These are phyloP conservation scores for Diaporthe nobilis DNA, from an alignment of 2,329 filamentous ascomycete species.

Conservation along the genomic window DNA sequence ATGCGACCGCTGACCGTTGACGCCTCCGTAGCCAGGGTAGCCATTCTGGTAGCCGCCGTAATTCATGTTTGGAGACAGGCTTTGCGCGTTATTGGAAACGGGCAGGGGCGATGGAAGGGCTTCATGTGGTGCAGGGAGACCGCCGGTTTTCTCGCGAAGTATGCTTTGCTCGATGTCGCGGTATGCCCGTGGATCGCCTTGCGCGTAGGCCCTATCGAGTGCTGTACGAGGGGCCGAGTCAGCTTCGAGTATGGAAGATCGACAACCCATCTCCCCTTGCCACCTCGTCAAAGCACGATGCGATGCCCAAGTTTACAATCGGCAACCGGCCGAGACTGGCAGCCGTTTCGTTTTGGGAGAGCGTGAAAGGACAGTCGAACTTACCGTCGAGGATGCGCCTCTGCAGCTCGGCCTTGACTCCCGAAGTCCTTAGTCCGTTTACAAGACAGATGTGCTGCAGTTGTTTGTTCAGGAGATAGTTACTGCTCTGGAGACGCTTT, in stretches of 20 bases:
- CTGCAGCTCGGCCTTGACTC: conserved; percentile 88
- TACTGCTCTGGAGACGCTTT: conserved; percentile 53
- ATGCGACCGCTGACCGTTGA: conserved; percentile 38
- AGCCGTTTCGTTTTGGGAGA: background rate
- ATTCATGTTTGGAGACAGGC: conserved; percentile 35
- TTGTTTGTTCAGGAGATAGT: conserved; percentile 69
- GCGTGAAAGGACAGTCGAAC: conserved; percentile 53
- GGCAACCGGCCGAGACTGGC: background rate
- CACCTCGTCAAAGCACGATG: background rate
- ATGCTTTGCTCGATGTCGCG: conserved; percentile 38
- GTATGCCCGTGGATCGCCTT: conserved; percentile 29
- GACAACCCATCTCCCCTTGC: background rate
- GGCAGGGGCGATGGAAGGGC: conserved; percentile 21
- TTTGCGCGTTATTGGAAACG: conserved; percentile 31
- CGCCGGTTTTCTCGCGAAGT: conserved; percentile 37
- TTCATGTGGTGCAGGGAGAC: conserved; percentile 24
- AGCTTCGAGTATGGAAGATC: conserved; percentile 22
- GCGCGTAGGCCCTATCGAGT: conserved; percentile 34
- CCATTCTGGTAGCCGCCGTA: conserved; percentile 36
- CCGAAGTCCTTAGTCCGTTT: conserved; percentile 82
- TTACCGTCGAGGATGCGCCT: conserved; percentile 82
- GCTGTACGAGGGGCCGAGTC: conserved; percentile 36
- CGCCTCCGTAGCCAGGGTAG: conserved; percentile 29
- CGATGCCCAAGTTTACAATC: background rate
- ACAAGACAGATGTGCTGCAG: conserved; percentile 82